These are phyloP conservation scores for Aspergillus sclerotiicarbonarius DNA, from an alignment of 495 filamentous ascomycete species.

Conservation along the genomic window DNA sequence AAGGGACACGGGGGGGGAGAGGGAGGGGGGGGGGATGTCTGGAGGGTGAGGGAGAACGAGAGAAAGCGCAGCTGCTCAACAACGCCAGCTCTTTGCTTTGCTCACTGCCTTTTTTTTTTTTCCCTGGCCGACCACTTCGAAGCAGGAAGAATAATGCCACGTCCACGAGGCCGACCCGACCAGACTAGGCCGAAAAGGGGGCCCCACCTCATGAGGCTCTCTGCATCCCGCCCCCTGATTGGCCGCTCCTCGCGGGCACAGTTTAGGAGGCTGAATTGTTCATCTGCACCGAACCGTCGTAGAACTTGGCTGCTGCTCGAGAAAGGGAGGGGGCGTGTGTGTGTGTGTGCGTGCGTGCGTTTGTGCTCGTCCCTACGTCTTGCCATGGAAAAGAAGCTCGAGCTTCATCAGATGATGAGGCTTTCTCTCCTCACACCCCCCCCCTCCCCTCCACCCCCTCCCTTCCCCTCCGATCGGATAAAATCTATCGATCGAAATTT, in stretches of 20 bases:
- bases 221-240: constrained; percentile 12
- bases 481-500: too few species aligned
- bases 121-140: background rate
- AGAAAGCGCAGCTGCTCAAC: background rate
- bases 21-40: background rate
- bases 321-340: too few species aligned
- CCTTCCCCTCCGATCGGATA: too few species aligned
- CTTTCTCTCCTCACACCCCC: too few species aligned
- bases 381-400: too few species aligned
- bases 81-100: background rate
- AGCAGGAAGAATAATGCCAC: constrained; percentile 19
- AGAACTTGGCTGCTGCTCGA: constrained; percentile 17
- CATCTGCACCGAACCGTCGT: constrained; percentile 27
- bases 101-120: background rate
- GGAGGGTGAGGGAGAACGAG: background rate
- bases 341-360: too few species aligned
- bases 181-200: constrained; percentile 16
- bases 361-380: too few species aligned
- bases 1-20: background rate
- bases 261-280: constrained; percentile 27
- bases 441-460: too few species aligned
- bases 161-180: constrained; percentile 21
- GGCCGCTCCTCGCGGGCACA: constrained; percentile 12
- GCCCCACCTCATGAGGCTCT: constrained; percentile 25
- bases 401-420: too few species aligned